Conservation (phyloP, 2,329 filamentous ascomycete genomes). For the Alternaria tenuissima region DNA sequence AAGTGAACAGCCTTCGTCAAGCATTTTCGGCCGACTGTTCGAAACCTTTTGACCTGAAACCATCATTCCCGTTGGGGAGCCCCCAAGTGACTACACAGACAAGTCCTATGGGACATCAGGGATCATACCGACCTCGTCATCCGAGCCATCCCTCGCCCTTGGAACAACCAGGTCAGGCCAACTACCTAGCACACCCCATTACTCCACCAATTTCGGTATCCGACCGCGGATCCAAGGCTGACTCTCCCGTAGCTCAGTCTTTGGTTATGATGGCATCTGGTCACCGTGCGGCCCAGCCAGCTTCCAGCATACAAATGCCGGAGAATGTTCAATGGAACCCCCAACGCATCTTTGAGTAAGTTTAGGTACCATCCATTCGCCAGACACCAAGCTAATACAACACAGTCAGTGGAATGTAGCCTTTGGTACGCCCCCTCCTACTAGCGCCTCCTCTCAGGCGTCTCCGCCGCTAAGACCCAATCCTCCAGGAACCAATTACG, state of each 20-base stretch:
- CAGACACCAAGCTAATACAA: constrained; percentile 22
- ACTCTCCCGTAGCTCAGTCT: constrained; percentile 76
- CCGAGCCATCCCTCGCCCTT: constrained; percentile 58
- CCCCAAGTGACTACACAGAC: constrained; percentile 69
- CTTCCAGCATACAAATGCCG: constrained; percentile 65
- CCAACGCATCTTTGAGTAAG: constrained; percentile 88
- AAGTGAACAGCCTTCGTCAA: constrained; percentile 87
- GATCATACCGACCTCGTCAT: constrained; percentile 61
- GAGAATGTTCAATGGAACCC: constrained; percentile 82
- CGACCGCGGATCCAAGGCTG: constrained; percentile 77
- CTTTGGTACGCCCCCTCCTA: constrained; percentile 73
- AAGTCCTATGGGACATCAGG: constrained; percentile 67
- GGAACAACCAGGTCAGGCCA: constrained; percentile 66
- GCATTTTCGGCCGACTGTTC: constrained; percentile 88
- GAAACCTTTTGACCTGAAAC: constrained; percentile 88
- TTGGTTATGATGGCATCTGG: constrained; percentile 72
- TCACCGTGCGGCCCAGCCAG: constrained; percentile 61
- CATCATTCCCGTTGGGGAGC: constrained; percentile 86
- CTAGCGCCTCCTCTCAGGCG: constrained; percentile 53
- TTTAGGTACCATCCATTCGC: constrained; percentile 26
- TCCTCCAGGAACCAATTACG: constrained; percentile 51
- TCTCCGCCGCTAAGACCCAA: constrained; percentile 56
- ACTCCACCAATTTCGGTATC: constrained; percentile 81
- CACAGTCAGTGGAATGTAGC: constrained; percentile 92
- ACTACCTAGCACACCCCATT: constrained; percentile 73